phyloP scores from a whole-genome alignment of 352 stramenopile genomes.

The Pseudoperonospora humuli region DNA sequence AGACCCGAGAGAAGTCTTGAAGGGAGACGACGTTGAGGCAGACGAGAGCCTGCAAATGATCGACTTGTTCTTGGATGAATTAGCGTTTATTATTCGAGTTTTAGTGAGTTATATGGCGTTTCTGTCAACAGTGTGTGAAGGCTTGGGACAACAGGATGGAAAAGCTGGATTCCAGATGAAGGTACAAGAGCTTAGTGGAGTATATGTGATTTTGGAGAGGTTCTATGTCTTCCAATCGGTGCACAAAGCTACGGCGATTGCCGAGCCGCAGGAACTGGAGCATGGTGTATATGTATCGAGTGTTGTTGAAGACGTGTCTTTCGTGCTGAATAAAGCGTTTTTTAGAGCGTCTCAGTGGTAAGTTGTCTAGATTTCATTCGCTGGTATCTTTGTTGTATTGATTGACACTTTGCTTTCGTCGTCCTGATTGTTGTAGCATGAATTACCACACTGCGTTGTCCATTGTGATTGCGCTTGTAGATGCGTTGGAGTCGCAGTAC shows the following conservation, averaged over 20 bases:
- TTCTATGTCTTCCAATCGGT: conserved; percentile 85
- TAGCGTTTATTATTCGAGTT: conserved; percentile 68
- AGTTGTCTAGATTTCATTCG: conserved; percentile 5
- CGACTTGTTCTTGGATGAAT: conserved; percentile 73
- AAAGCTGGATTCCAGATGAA: conserved; percentile 41
- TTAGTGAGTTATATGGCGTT: conserved; percentile 63
- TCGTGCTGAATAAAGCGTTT: conserved; percentile 81
- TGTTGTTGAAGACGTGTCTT: conserved; percentile 79
- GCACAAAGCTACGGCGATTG: conserved; percentile 77
- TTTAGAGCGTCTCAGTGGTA: conserved; percentile 68
- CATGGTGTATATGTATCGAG: conserved; percentile 62
- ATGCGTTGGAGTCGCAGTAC: conserved; percentile 75
- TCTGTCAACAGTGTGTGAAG: conserved; percentile 42
- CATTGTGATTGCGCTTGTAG: conserved; percentile 76
- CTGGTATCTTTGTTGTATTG: neutral
- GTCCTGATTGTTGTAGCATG: conserved; percentile 33
- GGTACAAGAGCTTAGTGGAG: conserved; percentile 65
- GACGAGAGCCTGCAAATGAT: conserved; percentile 86
- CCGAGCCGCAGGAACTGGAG: conserved; percentile 68
- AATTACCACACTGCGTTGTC: conserved; percentile 79
- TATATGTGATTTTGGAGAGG: conserved; percentile 75
- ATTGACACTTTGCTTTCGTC: conserved; percentile 5
- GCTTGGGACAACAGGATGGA: conserved; percentile 28
- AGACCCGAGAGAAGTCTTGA: conserved; percentile 19
- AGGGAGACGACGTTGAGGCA: conserved; percentile 34